Evolutionary conservation across 164 flowering plant species (phyloP).

Genomic region (Aristolochia contorta): DNA sequence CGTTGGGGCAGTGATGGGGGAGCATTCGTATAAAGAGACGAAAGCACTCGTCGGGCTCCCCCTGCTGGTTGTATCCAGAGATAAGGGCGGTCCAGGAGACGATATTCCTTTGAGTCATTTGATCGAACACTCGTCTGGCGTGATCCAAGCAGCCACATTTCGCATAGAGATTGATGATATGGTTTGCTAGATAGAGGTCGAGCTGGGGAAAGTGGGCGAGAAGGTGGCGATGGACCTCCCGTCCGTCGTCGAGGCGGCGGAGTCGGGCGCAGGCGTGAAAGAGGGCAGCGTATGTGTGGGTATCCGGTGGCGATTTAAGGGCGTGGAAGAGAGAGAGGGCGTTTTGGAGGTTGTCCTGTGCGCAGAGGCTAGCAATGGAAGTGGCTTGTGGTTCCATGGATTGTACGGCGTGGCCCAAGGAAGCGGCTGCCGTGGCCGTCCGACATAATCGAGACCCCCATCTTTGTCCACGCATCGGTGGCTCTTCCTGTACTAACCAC

Average conservation of each 20-base stretch:
- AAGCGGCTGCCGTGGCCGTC: too few relatives aligned
- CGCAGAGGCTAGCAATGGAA: constrained; percentile 18
- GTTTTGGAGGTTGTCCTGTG: constrained; percentile 21
- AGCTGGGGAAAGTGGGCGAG: constrained; percentile 14
- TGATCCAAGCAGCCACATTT: constrained; percentile 38
- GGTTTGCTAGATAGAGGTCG: constrained; percentile 37
- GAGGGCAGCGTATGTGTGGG: constrained; percentile 33
- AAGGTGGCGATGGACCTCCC: constrained; percentile 34
- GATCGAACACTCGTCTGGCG: constrained; percentile 50
- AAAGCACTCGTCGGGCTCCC: constrained; percentile 30
- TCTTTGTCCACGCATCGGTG: too few relatives aligned
- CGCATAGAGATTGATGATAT: constrained; percentile 49
- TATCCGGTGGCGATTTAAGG: constrained; percentile 5
- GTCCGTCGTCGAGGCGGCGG: constrained; percentile 27
- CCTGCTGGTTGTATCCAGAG: constrained; percentile 48
- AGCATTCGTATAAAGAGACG: constrained; percentile 37
- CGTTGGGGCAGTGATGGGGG: constrained; percentile 35
- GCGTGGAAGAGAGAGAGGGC: constrained; percentile 36
- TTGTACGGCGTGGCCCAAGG: too few relatives aligned
- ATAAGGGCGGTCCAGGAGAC: constrained; percentile 70
- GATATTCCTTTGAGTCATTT: constrained; percentile 57
- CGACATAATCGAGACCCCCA: too few relatives aligned
- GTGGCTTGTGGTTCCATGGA: too few relatives aligned
- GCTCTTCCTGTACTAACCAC: too few relatives aligned
- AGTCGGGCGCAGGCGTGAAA: constrained; percentile 39